Conservation (phyloP, 2,329 filamentous ascomycete species). For the Drechslerella dactyloides region DNA sequence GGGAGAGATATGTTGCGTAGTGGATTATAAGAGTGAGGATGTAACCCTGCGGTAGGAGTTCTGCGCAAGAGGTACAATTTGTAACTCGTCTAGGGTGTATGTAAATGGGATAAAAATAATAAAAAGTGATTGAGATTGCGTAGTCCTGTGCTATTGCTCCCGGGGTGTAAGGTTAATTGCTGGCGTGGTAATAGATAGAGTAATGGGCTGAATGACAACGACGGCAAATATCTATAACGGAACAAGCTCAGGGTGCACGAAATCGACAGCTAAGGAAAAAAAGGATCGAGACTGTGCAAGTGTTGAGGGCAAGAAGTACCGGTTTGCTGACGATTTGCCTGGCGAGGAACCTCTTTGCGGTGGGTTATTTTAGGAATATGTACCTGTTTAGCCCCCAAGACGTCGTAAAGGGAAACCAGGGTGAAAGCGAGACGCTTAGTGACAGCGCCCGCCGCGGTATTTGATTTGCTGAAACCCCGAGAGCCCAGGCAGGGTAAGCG, state of each 20-base stretch:
- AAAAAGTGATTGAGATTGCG: slow-evolving; percentile 47
- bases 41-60: slow-evolving; percentile 50
- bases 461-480: slow-evolving; percentile 50
- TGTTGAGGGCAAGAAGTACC: slow-evolving; percentile 37
- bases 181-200: slow-evolving; percentile 15
- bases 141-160: slow-evolving; percentile 30
- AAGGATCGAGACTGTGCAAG: slow-evolving; percentile 10
- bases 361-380: slow-evolving; percentile 49
- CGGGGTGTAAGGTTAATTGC: slow-evolving; percentile 15
- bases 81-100: slow-evolving; percentile 22
- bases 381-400: slow-evolving; percentile 39
- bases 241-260: slow-evolving; percentile 23
- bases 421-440: slow-evolving; percentile 49
- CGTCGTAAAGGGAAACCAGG: slow-evolving; percentile 43
- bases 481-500: slow-evolving; percentile 45
- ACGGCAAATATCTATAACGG: slow-evolving; percentile 35
- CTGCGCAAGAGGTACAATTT: slow-evolving; percentile 44
- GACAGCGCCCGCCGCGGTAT: slow-evolving; percentile 26
- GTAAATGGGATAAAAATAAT: slow-evolving; percentile 41
- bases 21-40: slow-evolving; percentile 33
- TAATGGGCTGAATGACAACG: slow-evolving; percentile 8
- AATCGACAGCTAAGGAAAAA: slow-evolving; percentile 16
- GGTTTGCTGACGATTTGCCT: slow-evolving; percentile 49
- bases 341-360: slow-evolving; percentile 47
- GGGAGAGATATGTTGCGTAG: slow-evolving; percentile 11